Percentiles rank a stretch among this genome's conserved stretches.
Evolutionary conservation across 176 grass and related monocot species (phyloP).

Genomic region (Triticum urartu): DNA sequence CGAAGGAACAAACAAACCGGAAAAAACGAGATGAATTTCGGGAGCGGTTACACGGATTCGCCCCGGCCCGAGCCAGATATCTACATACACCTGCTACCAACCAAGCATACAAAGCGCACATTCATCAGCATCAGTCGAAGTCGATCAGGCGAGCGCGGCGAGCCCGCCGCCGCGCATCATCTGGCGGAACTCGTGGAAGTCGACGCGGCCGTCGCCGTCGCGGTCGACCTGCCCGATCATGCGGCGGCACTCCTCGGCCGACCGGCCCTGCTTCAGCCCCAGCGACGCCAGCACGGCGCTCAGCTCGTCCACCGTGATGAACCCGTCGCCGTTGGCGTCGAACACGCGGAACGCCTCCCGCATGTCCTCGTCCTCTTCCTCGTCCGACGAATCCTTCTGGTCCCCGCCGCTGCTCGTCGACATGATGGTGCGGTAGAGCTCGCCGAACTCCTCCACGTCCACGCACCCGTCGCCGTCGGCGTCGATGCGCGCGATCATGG

Average conservation of each 20-base stretch:
- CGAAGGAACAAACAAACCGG: conserved; percentile 21
- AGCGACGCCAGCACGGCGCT: conserved; percentile 66
- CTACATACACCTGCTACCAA: conserved; percentile 38
- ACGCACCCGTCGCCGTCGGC: conserved; percentile 72
- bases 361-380: conserved; percentile 47
- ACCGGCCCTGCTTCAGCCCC: conserved; percentile 66
- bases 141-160: conserved; percentile 43
- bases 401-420: not conserved
- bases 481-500: conserved; percentile 76
- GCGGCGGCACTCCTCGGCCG: conserved; percentile 60
- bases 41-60: conserved; percentile 5
- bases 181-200: conserved; percentile 72
- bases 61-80: conserved; percentile 8
- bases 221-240: conserved; percentile 74
- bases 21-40: not conserved
- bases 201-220: conserved; percentile 77
- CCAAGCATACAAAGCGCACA: not conserved
- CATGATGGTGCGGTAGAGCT: conserved; percentile 64
- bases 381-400: not conserved
- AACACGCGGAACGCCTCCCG: conserved; percentile 80
- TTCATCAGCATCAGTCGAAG: not conserved
- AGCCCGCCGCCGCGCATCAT: conserved; percentile 79
- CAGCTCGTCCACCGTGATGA: conserved; percentile 81
- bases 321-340: conserved; percentile 78
- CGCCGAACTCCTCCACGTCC: conserved; percentile 72